Evolutionary conservation across 1,284 basidiomycete genomes (phyloP).

Genomic region (Heliocybe sulcata): DNA sequence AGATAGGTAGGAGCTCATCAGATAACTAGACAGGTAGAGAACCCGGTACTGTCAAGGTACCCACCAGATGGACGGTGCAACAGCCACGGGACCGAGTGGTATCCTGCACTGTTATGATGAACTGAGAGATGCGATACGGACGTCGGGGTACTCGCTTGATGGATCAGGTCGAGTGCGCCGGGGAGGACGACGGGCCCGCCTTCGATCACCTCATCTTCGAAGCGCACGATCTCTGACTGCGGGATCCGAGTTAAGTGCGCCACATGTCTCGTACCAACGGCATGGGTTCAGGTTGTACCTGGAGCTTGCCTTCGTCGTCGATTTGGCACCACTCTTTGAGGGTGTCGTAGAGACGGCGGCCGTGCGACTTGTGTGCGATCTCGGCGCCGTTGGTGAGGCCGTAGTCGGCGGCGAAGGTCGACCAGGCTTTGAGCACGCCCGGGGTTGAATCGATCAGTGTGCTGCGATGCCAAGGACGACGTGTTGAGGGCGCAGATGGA

Average conservation of each 20-base stretch:
- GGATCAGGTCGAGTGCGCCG: constrained; percentile 42
- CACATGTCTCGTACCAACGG: constrained; percentile 1
- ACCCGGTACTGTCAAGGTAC: too few species aligned
- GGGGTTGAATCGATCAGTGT: constrained; percentile 70
- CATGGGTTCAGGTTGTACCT: constrained; percentile 34
- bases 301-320: constrained; percentile 44
- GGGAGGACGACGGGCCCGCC: constrained; percentile 51
- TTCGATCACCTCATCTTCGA: constrained; percentile 57
- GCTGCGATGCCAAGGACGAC: constrained; percentile 23
- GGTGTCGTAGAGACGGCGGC: constrained; percentile 68
- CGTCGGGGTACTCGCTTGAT: constrained; percentile 27
- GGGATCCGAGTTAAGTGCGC: too few species aligned
- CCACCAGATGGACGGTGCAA: too few species aligned
- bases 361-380: constrained; percentile 58
- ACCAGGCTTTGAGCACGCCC: constrained; percentile 59
- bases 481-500: not conserved
- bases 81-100: too few species aligned
- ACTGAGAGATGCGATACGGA: not conserved
- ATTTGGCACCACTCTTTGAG: constrained; percentile 62
- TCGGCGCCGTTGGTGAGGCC: constrained; percentile 35
- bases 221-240: constrained; percentile 54
- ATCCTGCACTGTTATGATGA: constrained; percentile 1
- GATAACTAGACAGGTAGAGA: too few species aligned
- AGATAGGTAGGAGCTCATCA: too few species aligned
- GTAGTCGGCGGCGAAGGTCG: constrained; percentile 49